phyloP scores from a whole-genome alignment of 495 filamentous ascomycete species.

The Lineolata rhizophorae region DNA sequence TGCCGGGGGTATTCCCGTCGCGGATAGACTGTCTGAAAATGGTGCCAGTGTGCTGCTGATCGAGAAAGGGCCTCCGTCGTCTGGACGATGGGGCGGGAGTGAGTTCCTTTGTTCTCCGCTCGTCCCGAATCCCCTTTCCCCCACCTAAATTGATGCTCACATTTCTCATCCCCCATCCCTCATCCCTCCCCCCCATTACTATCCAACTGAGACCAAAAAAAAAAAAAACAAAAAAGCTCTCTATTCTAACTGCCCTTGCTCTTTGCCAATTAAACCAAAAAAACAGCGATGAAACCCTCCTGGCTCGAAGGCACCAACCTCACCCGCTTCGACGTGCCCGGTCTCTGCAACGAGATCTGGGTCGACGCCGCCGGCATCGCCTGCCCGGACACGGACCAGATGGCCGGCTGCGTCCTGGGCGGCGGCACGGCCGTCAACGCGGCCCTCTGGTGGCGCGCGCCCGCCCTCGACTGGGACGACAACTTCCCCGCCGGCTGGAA shows the following conservation, averaged over 20 bases:
- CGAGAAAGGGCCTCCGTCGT: slow-evolving; percentile 17
- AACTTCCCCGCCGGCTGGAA: slow-evolving; percentile 8
- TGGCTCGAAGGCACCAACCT: slow-evolving; percentile 5
- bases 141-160: no score
- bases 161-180: no score
- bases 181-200: no score
- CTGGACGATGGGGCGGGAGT: no score
- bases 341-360: slow-evolving; percentile 4
- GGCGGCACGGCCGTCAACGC: slow-evolving; percentile 21
- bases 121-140: no score
- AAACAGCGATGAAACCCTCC: no score
- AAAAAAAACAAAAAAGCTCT: no score
- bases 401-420: slow-evolving; percentile 8
- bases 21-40: slow-evolving; percentile 15
- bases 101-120: no score
- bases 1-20: slow-evolving; percentile 14
- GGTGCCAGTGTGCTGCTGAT: slow-evolving; percentile 20
- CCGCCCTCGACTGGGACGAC: not conserved
- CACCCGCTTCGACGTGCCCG: slow-evolving; percentile 7
- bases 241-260: no score
- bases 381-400: slow-evolving; percentile 5
- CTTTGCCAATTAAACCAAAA: no score
- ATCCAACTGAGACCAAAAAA: slow-evolving; percentile 1
- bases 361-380: slow-evolving; percentile 3
- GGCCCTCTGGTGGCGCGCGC: slow-evolving; percentile 10